phyloP scores from a whole-genome alignment of 1,284 basidiomycete species.

The Austroboletus novae-zelandiae region DNA sequence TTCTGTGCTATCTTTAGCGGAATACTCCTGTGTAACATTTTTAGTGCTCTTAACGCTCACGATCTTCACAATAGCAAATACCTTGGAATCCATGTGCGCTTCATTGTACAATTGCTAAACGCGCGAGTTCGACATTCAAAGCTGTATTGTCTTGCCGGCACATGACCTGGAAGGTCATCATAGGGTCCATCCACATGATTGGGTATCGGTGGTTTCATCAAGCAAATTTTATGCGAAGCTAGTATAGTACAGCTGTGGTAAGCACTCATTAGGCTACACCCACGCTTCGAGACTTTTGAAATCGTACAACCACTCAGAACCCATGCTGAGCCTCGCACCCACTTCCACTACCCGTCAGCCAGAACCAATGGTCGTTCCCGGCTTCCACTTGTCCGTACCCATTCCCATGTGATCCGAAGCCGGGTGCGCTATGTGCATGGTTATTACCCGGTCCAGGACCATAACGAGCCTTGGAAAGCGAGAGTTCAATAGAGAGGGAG shows the following conservation, averaged over 20 bases:
- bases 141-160: too few species aligned
- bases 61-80: not conserved
- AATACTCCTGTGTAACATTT: not conserved
- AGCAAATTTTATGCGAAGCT: too few species aligned
- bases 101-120: too few species aligned
- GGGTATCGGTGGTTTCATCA: too few species aligned
- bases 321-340: not conserved
- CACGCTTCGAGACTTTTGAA: not conserved
- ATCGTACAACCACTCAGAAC: not conserved
- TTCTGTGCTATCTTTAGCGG: not conserved
- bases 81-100: too few species aligned
- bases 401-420: slow-evolving; percentile 17
- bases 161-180: too few species aligned
- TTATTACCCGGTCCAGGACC: slow-evolving; percentile 12
- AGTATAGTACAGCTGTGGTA: too few species aligned
- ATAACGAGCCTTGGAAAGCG: slow-evolving; percentile 9
- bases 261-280: too few species aligned
- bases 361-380: slow-evolving; percentile 27
- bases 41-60: not conserved
- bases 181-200: too few species aligned
- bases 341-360: slow-evolving; percentile 16
- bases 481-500: slow-evolving; percentile 15
- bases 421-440: slow-evolving; percentile 15
- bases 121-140: too few species aligned
- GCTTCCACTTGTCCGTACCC: slow-evolving; percentile 21